These are phyloP conservation scores for Pulveroboletus frians DNA, from an alignment of 768 basidiomycete species.

Conservation along the genomic window DNA sequence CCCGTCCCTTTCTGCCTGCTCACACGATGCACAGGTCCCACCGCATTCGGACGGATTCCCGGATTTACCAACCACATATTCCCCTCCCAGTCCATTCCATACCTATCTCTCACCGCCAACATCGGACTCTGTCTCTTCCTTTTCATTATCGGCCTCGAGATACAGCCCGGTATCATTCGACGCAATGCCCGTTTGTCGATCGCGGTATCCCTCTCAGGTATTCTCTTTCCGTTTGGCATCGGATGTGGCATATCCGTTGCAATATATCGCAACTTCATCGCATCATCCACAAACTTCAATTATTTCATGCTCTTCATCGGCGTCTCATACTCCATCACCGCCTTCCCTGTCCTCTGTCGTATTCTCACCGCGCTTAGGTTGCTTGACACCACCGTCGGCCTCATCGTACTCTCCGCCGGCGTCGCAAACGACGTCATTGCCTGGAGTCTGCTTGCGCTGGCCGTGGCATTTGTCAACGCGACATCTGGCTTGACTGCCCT, in stretches of 20 bases:
- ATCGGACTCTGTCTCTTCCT: slow-evolving; percentile 87
- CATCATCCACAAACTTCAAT: slow-evolving; percentile 56
- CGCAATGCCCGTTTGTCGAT: slow-evolving; percentile 65
- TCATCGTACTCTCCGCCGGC: slow-evolving; percentile 88
- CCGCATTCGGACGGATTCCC: slow-evolving; percentile 75
- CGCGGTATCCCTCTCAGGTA: slow-evolving; percentile 73
- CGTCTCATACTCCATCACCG: slow-evolving; percentile 85
- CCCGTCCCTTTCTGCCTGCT: slow-evolving; percentile 46
- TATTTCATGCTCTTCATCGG: slow-evolving; percentile 94
- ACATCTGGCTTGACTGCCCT: slow-evolving; percentile 77
- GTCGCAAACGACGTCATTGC: slow-evolving; percentile 88
- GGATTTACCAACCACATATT: slow-evolving; percentile 87
- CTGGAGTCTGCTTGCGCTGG: slow-evolving; percentile 86
- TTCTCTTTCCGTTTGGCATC: slow-evolving; percentile 81
- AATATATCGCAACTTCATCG: slow-evolving; percentile 71
- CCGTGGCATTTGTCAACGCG: slow-evolving; percentile 89
- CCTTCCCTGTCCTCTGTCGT: slow-evolving; percentile 85
- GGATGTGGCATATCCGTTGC: slow-evolving; percentile 73
- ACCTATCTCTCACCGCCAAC: slow-evolving; percentile 81
- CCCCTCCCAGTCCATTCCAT: slow-evolving; percentile 62
- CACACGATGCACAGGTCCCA: slow-evolving; percentile 31
- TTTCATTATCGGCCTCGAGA: slow-evolving; percentile 91
- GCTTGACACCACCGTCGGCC: slow-evolving; percentile 87
- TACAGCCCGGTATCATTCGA: slow-evolving; percentile 74
- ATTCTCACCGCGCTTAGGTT: slow-evolving; percentile 88